Evolutionary conservation across 2,329 filamentous ascomycete genomes (phyloP).

Genomic region (Penicillium italicum): DNA sequence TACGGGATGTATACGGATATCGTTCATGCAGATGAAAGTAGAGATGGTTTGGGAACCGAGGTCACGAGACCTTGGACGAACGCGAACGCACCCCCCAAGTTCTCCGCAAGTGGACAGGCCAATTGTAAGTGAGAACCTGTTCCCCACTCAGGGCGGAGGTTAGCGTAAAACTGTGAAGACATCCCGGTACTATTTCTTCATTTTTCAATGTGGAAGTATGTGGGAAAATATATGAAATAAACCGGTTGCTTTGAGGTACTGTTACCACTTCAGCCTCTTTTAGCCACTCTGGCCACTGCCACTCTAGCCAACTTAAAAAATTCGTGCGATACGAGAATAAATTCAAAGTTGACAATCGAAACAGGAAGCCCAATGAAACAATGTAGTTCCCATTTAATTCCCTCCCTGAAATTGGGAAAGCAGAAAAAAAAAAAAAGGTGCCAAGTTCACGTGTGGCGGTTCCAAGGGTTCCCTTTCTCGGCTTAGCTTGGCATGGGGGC

Average conservation of each 20-base stretch:
- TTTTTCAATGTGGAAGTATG: background rate
- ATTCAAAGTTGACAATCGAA: background rate
- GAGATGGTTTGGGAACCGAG: background rate
- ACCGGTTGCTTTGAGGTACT: too few relatives aligned
- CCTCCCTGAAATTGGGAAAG: background rate
- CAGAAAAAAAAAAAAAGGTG: background rate
- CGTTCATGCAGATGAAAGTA: background rate
- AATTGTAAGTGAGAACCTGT: background rate
- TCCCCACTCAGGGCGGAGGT: background rate
- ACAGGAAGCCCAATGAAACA: background rate
- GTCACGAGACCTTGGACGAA: background rate
- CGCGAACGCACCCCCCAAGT: too few relatives aligned
- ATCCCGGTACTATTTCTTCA: background rate
- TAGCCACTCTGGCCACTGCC: background rate
- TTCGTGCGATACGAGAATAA: background rate
- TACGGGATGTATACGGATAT: too few relatives aligned
- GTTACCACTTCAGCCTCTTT: background rate
- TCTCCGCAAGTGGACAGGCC: background rate
- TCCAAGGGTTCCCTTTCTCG: slow-evolving; percentile 6
- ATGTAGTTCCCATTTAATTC: background rate
- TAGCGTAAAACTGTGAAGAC: background rate
- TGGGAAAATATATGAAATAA: background rate
- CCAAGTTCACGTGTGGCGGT: slow-evolving; percentile 7
- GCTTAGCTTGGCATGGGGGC: slow-evolving; percentile 7
- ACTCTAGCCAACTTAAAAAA: background rate